phyloP scores from a whole-genome alignment of 257 asterid species.

The Gardenia jasminoides region DNA sequence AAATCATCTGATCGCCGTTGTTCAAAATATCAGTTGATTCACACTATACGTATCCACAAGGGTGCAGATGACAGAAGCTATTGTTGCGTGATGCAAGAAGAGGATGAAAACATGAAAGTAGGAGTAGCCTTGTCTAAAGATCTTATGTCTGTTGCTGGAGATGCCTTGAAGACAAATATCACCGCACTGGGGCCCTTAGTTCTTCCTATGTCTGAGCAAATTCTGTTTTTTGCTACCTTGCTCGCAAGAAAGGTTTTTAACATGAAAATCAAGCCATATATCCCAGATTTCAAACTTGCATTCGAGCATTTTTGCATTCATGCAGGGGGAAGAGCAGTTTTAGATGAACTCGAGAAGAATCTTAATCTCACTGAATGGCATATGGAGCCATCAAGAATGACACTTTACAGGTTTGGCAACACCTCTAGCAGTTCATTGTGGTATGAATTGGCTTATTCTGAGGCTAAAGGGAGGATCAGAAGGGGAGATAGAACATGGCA shows the following conservation, averaged over 20 bases:
- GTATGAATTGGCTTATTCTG: conserved; percentile 51
- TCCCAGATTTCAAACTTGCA: conserved; percentile 49
- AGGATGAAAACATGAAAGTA: conserved; percentile 33
- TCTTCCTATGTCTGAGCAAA: conserved; percentile 63
- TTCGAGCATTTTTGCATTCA: conserved; percentile 58
- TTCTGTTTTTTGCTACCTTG: conserved; percentile 41
- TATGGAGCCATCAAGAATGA: conserved; percentile 64
- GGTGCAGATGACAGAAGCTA: conserved; percentile 65
- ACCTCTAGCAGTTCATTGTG: conserved; percentile 53
- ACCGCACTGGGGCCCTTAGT: conserved; percentile 52
- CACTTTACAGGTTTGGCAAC: conserved; percentile 49
- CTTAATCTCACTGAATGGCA: conserved; percentile 42
- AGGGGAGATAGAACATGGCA: conserved; percentile 55
- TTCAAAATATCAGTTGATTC: conserved; percentile 58
- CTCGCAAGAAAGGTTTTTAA: conserved; percentile 46
- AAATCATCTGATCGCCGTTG: conserved; percentile 34
- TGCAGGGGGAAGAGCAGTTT: conserved; percentile 50
- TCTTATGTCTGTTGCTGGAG: conserved; percentile 52
- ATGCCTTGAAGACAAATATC: conserved; percentile 48
- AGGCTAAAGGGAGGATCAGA: conserved; percentile 48
- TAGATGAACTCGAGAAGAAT: conserved; percentile 48
- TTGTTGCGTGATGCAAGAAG: conserved; percentile 55
- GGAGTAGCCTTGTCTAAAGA: conserved; percentile 51
- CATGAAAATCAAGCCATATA: conserved; percentile 43
- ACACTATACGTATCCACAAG: conserved; percentile 59